phyloP scores from a whole-genome alignment of 345 rosid species.

The Citrus australasica region DNA sequence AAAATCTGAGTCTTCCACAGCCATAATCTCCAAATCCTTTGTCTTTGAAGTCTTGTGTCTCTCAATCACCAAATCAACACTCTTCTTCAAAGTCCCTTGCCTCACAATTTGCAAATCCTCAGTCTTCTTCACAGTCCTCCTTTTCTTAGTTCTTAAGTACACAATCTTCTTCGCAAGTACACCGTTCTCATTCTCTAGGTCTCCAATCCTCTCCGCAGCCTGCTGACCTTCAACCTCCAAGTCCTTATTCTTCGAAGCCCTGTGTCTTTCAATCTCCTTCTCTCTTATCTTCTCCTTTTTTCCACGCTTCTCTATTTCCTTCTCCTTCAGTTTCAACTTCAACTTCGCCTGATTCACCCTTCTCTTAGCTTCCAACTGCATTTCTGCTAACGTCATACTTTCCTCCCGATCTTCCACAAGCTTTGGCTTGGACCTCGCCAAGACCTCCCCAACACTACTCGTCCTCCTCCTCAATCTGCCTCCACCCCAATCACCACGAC shows the following conservation, averaged over 20 bases:
- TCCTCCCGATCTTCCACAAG: slow-evolving; percentile 36
- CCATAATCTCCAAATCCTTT: slow-evolving; percentile 27
- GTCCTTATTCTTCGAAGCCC: slow-evolving; percentile 6
- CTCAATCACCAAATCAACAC: slow-evolving; percentile 12
- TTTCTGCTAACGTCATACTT: slow-evolving; percentile 71
- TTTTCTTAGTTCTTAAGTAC: slow-evolving; percentile 22
- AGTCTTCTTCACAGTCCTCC: slow-evolving; percentile 25
- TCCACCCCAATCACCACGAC: slow-evolving; percentile 22
- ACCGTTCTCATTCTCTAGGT: slow-evolving; percentile 5
- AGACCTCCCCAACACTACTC: slow-evolving; percentile 31
- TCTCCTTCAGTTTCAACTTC: slow-evolving; percentile 27
- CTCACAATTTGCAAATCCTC: slow-evolving; percentile 17
- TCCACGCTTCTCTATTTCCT: slow-evolving; percentile 21
- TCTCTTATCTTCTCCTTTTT: slow-evolving; percentile 21
- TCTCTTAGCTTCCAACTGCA: slow-evolving; percentile 50
- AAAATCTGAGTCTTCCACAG: slow-evolving; percentile 48
- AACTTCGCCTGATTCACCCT: slow-evolving; percentile 29
- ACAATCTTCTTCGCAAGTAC: slow-evolving; percentile 23
- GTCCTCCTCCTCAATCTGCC: slow-evolving; percentile 40
- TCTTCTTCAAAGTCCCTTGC: slow-evolving; percentile 17
- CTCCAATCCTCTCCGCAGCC: slow-evolving; percentile 20
- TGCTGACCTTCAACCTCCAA: slow-evolving; percentile 23
- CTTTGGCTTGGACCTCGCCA: slow-evolving; percentile 31
- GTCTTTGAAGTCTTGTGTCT: slow-evolving; percentile 16
- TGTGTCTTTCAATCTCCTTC: slow-evolving; percentile 3